phyloP scores from a whole-genome alignment of 805 yeast genomes.

The Priceomyces fermenticarens region DNA sequence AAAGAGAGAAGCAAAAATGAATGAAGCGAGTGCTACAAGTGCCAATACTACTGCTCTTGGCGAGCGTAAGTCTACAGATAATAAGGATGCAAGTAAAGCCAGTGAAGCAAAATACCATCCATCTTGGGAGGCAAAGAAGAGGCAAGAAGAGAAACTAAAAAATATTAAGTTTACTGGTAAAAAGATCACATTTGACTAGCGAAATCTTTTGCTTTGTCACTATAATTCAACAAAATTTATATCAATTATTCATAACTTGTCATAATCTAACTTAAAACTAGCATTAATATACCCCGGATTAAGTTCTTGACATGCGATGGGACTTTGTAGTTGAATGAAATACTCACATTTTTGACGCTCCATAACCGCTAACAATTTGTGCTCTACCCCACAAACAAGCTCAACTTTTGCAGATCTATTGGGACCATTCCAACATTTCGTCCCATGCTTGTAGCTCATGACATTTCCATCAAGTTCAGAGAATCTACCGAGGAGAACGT shows the following conservation, averaged over 20 bases:
- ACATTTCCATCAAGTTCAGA: slow-evolving; percentile 21
- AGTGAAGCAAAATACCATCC: slow-evolving; percentile 56
- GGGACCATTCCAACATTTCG: slow-evolving; percentile 95
- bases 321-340: slow-evolving; percentile 45
- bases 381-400: slow-evolving; percentile 63
- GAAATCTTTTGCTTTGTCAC: background rate
- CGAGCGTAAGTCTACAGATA: slow-evolving; percentile 20
- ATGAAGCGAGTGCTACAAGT: slow-evolving; percentile 36
- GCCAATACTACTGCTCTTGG: slow-evolving; percentile 39
- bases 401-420: slow-evolving; percentile 63
- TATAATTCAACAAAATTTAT: slow-evolving; percentile 4
- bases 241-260: slow-evolving; percentile 9
- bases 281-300: slow-evolving; percentile 24
- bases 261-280: slow-evolving; percentile 25
- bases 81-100: background rate
- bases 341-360: slow-evolving; percentile 92
- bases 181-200: slow-evolving; percentile 68
- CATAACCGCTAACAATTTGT: slow-evolving; percentile 59
- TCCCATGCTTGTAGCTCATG: slow-evolving; percentile 57
- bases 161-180: slow-evolving; percentile 77
- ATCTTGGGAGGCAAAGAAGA: slow-evolving; percentile 93
- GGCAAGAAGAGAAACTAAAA: slow-evolving; percentile 63
- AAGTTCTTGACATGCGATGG: slow-evolving; percentile 42
- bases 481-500: slow-evolving; percentile 51
- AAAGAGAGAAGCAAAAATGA: slow-evolving; percentile 58